Conservation (phyloP, 305 asterid genomes). For the Nicotiana rustica region DNA sequence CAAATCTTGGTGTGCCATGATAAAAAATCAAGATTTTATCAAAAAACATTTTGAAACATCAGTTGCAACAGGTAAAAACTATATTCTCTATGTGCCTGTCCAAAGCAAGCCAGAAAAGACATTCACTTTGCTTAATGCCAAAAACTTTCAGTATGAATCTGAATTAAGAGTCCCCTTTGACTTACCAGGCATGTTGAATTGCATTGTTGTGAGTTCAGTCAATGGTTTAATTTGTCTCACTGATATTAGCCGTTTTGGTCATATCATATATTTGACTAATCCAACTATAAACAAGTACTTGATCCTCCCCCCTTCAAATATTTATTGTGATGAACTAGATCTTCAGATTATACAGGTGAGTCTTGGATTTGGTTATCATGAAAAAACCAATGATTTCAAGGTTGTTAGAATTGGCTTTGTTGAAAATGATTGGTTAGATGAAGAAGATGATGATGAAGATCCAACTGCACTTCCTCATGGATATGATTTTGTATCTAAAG, state of each 20-base stretch:
- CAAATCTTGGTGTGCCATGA: slow-evolving; percentile 1
- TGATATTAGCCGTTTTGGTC: not conserved
- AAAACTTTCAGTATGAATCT: not conserved
- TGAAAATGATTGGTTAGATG: not conserved
- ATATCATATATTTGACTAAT: slow-evolving; percentile 23
- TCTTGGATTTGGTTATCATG: slow-evolving; percentile 25
- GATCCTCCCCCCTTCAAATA: not conserved
- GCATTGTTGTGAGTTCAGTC: not conserved
- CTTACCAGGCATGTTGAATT: not conserved
- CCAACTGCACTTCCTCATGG: not conserved
- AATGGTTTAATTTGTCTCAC: slow-evolving; percentile 25
- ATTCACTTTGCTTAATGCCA: slow-evolving; percentile 7
- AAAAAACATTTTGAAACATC: not conserved
- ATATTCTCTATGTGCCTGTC: not conserved
- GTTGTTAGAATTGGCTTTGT: slow-evolving; percentile 2
- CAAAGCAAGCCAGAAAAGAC: not conserved
- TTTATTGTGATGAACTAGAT: not conserved
- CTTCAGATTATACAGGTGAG: not conserved
- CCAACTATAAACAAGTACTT: slow-evolving; percentile 31
- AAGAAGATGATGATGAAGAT: not conserved
- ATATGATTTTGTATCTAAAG: not conserved
- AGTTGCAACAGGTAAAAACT: slow-evolving; percentile 25
- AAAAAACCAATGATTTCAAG: not conserved
- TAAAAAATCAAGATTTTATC: slow-evolving; percentile 10
- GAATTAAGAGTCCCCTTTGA: slow-evolving; percentile 1